phyloP scores from a whole-genome alignment of 2,329 filamentous ascomycete species.

The Didymella pinodella region DNA sequence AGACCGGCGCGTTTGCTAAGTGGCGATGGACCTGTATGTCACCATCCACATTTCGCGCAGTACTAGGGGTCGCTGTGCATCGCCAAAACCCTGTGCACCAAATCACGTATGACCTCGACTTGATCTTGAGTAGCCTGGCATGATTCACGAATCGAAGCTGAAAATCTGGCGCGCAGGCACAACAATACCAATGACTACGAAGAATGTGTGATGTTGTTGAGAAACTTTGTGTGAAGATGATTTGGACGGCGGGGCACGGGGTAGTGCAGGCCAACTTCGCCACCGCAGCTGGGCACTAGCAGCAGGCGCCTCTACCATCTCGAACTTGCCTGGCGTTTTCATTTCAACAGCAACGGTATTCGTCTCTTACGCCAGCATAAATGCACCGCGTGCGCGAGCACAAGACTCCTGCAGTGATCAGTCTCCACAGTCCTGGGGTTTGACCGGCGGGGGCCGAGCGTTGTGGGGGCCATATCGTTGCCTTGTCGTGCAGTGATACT shows the following conservation, averaged over 20 bases:
- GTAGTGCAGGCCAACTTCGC: background rate
- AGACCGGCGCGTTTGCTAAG: too few relatives aligned
- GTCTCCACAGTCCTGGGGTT: background rate
- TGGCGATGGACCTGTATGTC: too few relatives aligned
- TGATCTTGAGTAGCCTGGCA: too few relatives aligned
- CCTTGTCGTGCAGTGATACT: background rate
- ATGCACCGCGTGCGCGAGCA: background rate
- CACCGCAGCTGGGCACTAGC: background rate
- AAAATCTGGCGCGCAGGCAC: background rate
- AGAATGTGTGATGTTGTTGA: too few relatives aligned
- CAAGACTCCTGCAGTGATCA: background rate
- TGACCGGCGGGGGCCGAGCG: background rate
- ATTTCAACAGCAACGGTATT: too few relatives aligned
- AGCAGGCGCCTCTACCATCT: too few relatives aligned
- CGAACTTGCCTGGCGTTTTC: too few relatives aligned
- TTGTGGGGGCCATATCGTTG: background rate
- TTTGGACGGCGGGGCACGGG: background rate
- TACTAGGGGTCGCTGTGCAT: too few relatives aligned
- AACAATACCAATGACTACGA: background rate
- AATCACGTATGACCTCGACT: too few relatives aligned
- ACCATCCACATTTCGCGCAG: too few relatives aligned
- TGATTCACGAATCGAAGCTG: too few relatives aligned
- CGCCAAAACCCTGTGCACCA: too few relatives aligned
- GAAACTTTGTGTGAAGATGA: background rate
- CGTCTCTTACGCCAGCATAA: background rate